phyloP scores from a whole-genome alignment of 306 rosid genomes.

The Chamaecrista fasciculata region DNA sequence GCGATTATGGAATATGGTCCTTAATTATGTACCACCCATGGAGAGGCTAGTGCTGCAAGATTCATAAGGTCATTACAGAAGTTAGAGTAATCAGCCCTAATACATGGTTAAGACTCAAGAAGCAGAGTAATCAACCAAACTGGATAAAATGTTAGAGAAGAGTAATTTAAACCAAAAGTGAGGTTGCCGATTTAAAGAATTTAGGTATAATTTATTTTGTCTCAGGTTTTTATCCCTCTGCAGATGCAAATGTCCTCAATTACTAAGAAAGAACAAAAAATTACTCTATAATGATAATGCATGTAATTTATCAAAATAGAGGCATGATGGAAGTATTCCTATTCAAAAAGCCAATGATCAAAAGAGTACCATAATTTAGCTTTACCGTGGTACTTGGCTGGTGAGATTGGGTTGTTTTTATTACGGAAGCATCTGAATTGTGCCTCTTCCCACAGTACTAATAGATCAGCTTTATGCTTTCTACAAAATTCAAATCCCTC shows the following conservation, averaged over 20 bases:
- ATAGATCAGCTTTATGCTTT: background rate
- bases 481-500: background rate
- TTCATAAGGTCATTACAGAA: background rate
- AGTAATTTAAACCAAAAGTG: no score
- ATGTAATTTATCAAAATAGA: background rate
- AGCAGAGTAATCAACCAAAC: background rate
- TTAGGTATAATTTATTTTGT: no score
- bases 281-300: background rate
- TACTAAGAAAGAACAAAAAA: no score
- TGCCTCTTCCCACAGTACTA: slow-evolving; percentile 3
- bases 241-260: background rate
- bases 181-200: no score
- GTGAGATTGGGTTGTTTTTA: slow-evolving; percentile 1
- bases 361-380: background rate
- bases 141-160: background rate
- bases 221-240: no score
- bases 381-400: slow-evolving; percentile 3
- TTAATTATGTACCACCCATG: background rate
- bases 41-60: background rate
- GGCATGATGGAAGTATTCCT: background rate
- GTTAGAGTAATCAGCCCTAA: no score
- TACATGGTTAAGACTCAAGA: no score
- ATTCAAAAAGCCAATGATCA: slow-evolving; percentile 8
- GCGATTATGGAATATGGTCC: background rate
- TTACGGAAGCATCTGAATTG: background rate